Conservation (phyloP, 1,284 basidiomycete species). For the Omphalotus olearius region DNA sequence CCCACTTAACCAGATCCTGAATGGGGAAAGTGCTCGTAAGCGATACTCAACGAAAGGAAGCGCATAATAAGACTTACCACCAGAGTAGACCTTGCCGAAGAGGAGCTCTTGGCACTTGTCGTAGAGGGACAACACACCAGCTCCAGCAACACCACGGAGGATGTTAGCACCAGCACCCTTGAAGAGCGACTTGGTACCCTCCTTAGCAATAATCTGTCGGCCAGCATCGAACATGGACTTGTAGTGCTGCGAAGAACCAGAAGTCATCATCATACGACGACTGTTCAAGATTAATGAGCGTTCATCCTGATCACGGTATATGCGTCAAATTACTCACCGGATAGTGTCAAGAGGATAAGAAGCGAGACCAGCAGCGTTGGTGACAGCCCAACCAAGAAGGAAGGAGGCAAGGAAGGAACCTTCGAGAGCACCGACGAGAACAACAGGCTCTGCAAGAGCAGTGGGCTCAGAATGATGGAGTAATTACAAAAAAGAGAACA, state of each 20-base stretch:
- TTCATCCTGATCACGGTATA: constrained; percentile 15
- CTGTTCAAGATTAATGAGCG: constrained; percentile 33
- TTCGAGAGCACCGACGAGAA: constrained; percentile 84
- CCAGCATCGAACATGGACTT: constrained; percentile 89
- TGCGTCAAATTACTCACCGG: constrained; percentile 22
- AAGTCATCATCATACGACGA: constrained; percentile 98
- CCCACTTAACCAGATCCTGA: constrained; percentile 41
- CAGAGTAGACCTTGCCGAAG: constrained; percentile 97
- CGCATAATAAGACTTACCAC: constrained; percentile 38
- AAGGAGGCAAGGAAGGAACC: constrained; percentile 92
- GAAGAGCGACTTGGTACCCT: constrained; percentile 88
- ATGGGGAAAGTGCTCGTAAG: not conserved
- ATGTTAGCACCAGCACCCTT: constrained; percentile 98
- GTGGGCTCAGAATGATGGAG: not conserved
- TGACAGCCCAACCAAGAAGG: constrained; percentile 91
- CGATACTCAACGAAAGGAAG: not conserved
- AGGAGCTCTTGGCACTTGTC: constrained; percentile 89
- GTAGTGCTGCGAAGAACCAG: constrained; percentile 81
- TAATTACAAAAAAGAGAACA: not conserved
- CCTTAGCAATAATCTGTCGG: constrained; percentile 84
- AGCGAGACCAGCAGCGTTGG: constrained; percentile 92
- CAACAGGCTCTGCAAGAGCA: constrained; percentile 69
- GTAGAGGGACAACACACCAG: constrained; percentile 93
- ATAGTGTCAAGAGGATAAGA: constrained; percentile 95
- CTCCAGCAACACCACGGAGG: constrained; percentile 97